Conservation (phyloP, 768 basidiomycete species). For the Suillus spraguei region DNA sequence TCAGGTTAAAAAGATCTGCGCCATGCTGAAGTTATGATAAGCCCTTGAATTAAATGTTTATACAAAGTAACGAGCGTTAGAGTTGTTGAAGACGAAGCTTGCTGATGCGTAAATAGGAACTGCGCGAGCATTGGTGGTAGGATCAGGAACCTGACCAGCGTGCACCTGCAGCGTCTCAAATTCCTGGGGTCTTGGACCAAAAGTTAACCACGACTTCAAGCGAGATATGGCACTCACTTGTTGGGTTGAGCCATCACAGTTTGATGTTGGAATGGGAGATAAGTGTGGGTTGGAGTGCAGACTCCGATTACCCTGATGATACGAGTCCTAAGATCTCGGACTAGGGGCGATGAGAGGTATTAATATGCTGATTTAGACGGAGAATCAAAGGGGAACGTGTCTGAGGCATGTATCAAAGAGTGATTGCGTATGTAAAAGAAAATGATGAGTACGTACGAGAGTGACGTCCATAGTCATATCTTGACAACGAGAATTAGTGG, state of each 20-base stretch:
- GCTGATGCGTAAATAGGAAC: slow-evolving; percentile 63
- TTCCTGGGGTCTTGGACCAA: slow-evolving; percentile 39
- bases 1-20: slow-evolving; percentile 54
- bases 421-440: too few species aligned
- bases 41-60: neutral
- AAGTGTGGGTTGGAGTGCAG: neutral
- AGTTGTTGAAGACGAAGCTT: slow-evolving; percentile 59
- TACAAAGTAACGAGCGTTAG: slow-evolving; percentile 36
- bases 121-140: slow-evolving; percentile 59
- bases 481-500: too few species aligned
- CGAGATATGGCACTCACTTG: slow-evolving; percentile 15
- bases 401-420: too few species aligned
- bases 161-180: slow-evolving; percentile 70
- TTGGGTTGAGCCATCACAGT: slow-evolving; percentile 24
- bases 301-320: neutral
- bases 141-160: slow-evolving; percentile 56
- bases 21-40: slow-evolving; percentile 41
- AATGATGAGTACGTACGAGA: too few species aligned
- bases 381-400: too few species aligned
- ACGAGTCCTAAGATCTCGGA: too few species aligned
- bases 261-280: neutral
- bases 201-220: too few species aligned
- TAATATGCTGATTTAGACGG: too few species aligned
- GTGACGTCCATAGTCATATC: too few species aligned
- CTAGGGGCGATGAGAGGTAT: too few species aligned